Percentiles rank a stretch among this genome's conserved stretches.
phyloP scores from a whole-genome alignment of 2,329 filamentous ascomycete species.

The Epichloe brachyelytri region DNA sequence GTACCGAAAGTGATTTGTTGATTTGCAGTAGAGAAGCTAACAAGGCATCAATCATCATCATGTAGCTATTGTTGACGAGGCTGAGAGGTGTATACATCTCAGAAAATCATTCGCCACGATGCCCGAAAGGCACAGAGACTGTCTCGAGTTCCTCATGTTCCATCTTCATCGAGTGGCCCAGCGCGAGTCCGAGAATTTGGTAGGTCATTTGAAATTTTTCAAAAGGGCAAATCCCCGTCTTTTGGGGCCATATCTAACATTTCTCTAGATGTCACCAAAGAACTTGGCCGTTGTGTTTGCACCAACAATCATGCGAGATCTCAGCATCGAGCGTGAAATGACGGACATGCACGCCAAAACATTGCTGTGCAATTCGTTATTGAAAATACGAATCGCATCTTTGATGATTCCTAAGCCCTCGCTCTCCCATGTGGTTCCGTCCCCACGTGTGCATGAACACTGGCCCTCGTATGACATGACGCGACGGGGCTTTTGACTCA shows the following conservation, averaged over 20 bases:
- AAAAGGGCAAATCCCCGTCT: too few relatives aligned
- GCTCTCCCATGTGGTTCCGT: not conserved
- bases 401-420: slow-evolving; percentile 33
- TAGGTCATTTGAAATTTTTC: slow-evolving; percentile 27
- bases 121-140: slow-evolving; percentile 74
- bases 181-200: slow-evolving; percentile 72
- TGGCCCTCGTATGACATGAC: not conserved
- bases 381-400: slow-evolving; percentile 77
- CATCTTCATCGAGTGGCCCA: slow-evolving; percentile 79
- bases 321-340: slow-evolving; percentile 85
- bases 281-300: slow-evolving; percentile 96
- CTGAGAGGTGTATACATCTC: slow-evolving; percentile 58
- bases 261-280: slow-evolving; percentile 73
- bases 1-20: not conserved
- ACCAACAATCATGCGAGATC: slow-evolving; percentile 90
- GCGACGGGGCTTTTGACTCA: not conserved
- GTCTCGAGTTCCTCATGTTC: slow-evolving; percentile 86
- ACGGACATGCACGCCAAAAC: slow-evolving; percentile 92
- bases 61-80: slow-evolving; percentile 49
- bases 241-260: not conserved
- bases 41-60: not conserved
- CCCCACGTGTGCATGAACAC: not conserved
- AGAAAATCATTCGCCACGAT: slow-evolving; percentile 63
- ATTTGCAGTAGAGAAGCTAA: not conserved
- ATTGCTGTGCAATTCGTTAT: slow-evolving; percentile 84